Base-by-base conservation (phyloP, 2,329 filamentous ascomycete genomes). In the Colletotrichum abscissum region DNA sequence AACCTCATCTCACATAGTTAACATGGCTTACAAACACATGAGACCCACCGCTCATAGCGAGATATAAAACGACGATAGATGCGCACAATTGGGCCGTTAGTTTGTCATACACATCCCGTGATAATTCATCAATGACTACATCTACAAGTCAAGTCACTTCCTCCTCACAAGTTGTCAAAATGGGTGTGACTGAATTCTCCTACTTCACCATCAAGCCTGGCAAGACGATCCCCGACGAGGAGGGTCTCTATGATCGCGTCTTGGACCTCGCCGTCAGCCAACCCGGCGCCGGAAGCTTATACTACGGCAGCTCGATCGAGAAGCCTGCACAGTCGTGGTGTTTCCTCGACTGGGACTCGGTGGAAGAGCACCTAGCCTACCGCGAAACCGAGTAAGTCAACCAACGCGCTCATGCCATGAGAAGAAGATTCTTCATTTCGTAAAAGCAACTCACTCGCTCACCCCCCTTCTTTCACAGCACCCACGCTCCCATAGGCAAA, bases 341-440 rank as follows among this genome's bases (percentile, higher is more conserved):
- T 1, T 78, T 80, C 16, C 33, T 80, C 4, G 79, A 80, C 19
- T 78, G 77, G 79, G 76, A 80, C 22, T 74, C 42, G 1, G 8
- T 76, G 0, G 73, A 78, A 0, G 67, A 77, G 26, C 78, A 78
- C 38, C 2, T 63, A 3, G 72, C 74, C 1, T 78, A 78, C 8
- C 67, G 71, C 2, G 74, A 76, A 30, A 72, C 49, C 19, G 59
- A 75, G 78, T 78, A 3, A 69, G 76, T 22, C 19, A 16, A 16
- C 5, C 14, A 6, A 11, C 22, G 4, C 42, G 5, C n/a, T 38
- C 14, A 12, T 19, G 11, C 5, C 5, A 22, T 12, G 42, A 49
- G 42, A n/a, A 19, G 19, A 19, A 11, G 11, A 3, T 14, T 4
- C 24, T 28, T 12, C 6, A 9, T 2, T 5, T 19, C n/a, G 2